Conservation (phyloP, 129 eudicot genomes). For the Daucus carota region DH1_v3.0 NC_030386.2:3747501-3748000, state of each 20-base stretch:
- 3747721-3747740: neutral
- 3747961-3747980: neutral
- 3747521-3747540: neutral
- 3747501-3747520: slow-evolving; percentile 3
- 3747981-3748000: slow-evolving; percentile 16
- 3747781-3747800: neutral
- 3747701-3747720: neutral
- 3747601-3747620: neutral
- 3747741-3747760: neutral
- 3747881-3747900: neutral
- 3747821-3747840: neutral
- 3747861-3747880: neutral
- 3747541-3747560: neutral
- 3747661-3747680: neutral
- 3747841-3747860: neutral
- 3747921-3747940: slow-evolving; percentile 7
- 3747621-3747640: neutral
- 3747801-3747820: neutral
- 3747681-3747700: neutral
- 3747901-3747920: slow-evolving; percentile 6
- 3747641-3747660: neutral
- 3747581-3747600: slow-evolving; percentile 9
- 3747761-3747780: neutral
- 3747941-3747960: neutral
- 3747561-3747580: slow-evolving; percentile 13